A percentile compares a stretch with the other conserved stretches of the same genome.
phyloP scores from a whole-genome alignment of 179 eudicot species.

The Camellia oleifera region DNA sequence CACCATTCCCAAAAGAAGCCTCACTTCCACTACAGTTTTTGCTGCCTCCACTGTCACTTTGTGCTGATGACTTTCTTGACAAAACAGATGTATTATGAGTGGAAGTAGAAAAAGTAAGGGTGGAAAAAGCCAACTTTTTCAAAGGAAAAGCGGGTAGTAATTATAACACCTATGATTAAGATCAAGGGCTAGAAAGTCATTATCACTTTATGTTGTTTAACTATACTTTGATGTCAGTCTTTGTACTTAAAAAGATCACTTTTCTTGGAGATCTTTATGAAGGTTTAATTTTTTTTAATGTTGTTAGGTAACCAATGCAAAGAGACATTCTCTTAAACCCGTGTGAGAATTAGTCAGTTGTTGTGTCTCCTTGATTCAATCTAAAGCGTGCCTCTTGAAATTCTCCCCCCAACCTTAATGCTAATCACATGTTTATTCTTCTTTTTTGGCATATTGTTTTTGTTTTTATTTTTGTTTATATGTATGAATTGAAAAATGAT shows the following conservation, averaged over 20 bases:
- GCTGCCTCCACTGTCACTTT: constrained; percentile 5
- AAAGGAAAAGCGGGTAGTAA: constrained; percentile 32
- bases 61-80: neutral
- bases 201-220: constrained; percentile 21
- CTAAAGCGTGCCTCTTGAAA: constrained; percentile 92
- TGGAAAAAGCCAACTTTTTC: neutral
- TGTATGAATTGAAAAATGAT: too few relatives aligned
- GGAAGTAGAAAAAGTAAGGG: neutral
- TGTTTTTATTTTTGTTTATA: neutral
- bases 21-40: constrained; percentile 19
- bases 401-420: constrained; percentile 46
- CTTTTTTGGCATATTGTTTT: constrained; percentile 8
- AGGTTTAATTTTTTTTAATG: neutral
- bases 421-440: constrained; percentile 61
- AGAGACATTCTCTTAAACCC: constrained; percentile 62
- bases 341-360: constrained; percentile 43
- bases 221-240: neutral
- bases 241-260: constrained; percentile 29
- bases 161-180: constrained; percentile 65
- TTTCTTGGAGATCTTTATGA: constrained; percentile 25
- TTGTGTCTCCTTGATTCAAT: constrained; percentile 85
- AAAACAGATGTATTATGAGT: neutral
- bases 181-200: constrained; percentile 35
- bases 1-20: constrained; percentile 16
- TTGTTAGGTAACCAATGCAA: constrained; percentile 18